phyloP scores from a whole-genome alignment of 2,329 filamentous ascomycete genomes.

The Xylaria sp. region DNA sequence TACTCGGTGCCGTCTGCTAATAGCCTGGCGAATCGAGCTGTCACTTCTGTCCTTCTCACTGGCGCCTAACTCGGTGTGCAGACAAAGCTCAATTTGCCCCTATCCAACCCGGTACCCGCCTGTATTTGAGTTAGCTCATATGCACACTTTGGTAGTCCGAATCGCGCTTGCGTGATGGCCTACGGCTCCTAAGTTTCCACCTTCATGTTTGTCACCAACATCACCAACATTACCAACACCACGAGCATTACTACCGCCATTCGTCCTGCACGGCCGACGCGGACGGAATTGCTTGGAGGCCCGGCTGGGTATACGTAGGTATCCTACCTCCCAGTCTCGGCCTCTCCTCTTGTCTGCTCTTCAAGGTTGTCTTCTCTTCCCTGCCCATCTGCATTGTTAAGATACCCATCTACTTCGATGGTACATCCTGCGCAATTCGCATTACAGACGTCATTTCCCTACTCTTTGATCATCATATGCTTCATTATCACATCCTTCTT shows the following conservation, averaged over 20 bases:
- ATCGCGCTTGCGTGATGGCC: neutral
- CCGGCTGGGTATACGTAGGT: neutral
- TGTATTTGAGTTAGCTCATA: neutral
- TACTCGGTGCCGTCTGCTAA: neutral
- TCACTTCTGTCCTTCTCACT: neutral
- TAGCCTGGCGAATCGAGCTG: conserved; percentile 7
- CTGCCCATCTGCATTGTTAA: neutral
- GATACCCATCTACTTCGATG: conserved; percentile 10
- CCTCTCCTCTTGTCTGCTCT: neutral
- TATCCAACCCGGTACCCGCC: conserved; percentile 1
- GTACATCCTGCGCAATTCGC: conserved; percentile 4
- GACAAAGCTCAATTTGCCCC: conserved; percentile 17
- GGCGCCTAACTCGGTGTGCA: neutral
- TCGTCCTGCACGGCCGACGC: neutral
- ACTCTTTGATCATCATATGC: neutral
- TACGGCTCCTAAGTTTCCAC: neutral
- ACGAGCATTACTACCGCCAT: neutral
- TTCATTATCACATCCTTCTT: conserved; percentile 2
- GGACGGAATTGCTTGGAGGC: neutral
- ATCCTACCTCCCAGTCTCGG: neutral
- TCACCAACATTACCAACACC: no score
- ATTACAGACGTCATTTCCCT: neutral
- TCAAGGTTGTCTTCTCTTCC: neutral
- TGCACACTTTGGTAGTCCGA: neutral
- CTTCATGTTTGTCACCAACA: neutral